These are phyloP conservation scores for Flaveria sonorensis DNA, from an alignment of 129 eudicot genomes.

Conservation along the genomic window DNA sequence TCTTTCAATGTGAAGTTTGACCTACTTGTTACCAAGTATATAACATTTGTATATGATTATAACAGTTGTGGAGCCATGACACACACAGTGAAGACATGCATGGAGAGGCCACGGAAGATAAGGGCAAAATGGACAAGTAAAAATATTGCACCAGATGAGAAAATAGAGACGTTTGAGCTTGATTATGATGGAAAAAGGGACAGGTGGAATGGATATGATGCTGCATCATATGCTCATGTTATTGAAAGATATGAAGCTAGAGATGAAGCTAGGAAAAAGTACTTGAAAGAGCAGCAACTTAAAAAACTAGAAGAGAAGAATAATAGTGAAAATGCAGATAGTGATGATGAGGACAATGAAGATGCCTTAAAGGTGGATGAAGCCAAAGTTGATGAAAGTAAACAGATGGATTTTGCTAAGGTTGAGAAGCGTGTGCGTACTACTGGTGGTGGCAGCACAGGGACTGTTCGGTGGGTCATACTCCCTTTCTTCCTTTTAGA, in stretches of 20 bases:
- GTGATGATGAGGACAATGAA: constrained; percentile 76
- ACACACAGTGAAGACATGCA: constrained; percentile 58
- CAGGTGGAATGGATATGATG: constrained; percentile 94
- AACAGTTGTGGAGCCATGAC: constrained; percentile 64
- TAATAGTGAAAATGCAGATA: constrained; percentile 49
- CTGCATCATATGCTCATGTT: constrained; percentile 70
- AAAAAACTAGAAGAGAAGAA: constrained; percentile 87
- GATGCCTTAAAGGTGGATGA: constrained; percentile 72
- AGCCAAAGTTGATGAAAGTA: constrained; percentile 90
- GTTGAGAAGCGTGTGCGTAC: constrained; percentile 96
- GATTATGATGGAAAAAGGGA: constrained; percentile 93
- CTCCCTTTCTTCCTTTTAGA: neutral
- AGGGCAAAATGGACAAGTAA: constrained; percentile 76
- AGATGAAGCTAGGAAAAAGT: constrained; percentile 84
- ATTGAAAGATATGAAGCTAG: constrained; percentile 79
- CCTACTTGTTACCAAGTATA: neutral
- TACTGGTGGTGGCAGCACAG: constrained; percentile 84
- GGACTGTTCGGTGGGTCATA: constrained; percentile 16
- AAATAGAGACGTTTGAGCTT: constrained; percentile 77
- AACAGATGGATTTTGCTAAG: constrained; percentile 89
- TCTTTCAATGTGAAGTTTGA: neutral
- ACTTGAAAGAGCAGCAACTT: constrained; percentile 75
- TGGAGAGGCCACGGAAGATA: constrained; percentile 80
- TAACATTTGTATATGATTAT: constrained; percentile 3
- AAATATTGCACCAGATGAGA: constrained; percentile 85